These are phyloP conservation scores for Mycena rebaudengoi DNA, from an alignment of 768 basidiomycete genomes.

Conservation along the genomic window DNA sequence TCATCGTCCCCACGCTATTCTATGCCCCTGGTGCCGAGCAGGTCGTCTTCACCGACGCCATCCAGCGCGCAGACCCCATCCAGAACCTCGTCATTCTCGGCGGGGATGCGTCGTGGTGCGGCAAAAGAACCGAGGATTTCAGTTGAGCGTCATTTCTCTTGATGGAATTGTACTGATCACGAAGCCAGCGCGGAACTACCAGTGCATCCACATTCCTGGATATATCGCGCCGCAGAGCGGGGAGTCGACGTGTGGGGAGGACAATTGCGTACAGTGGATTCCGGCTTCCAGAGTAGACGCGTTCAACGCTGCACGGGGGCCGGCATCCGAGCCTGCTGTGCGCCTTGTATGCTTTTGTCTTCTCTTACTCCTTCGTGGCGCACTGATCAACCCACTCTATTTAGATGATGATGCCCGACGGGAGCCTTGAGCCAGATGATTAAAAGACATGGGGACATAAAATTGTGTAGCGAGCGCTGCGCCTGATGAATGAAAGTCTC, in stretches of 20 bases:
- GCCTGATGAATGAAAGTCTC: no score
- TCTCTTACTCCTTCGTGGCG: no score
- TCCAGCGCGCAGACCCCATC: slow-evolving; percentile 14
- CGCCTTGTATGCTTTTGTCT: neutral
- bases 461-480: no score
- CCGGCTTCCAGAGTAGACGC: neutral
- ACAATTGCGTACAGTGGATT: slow-evolving; percentile 15
- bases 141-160: neutral
- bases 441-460: no score
- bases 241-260: slow-evolving; percentile 19
- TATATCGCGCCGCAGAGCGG: neutral
- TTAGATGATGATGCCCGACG: neutral
- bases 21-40: slow-evolving; percentile 27
- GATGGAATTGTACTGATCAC: neutral
- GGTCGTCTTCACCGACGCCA: slow-evolving; percentile 10
- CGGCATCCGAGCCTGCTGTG: neutral
- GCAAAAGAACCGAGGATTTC: neutral
- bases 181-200: slow-evolving; percentile 8
- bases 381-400: neutral
- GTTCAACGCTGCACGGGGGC: slow-evolving; percentile 10
- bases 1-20: slow-evolving; percentile 22
- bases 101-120: slow-evolving; percentile 22
- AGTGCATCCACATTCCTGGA: neutral
- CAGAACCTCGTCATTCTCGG: slow-evolving; percentile 17
- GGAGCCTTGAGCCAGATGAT: neutral